Evolutionary conservation across 208 protist genomes (phyloP), one percentile per base, ranked within the genome.

Genomic region (Acanthamoeba lugdunensis): DNA sequence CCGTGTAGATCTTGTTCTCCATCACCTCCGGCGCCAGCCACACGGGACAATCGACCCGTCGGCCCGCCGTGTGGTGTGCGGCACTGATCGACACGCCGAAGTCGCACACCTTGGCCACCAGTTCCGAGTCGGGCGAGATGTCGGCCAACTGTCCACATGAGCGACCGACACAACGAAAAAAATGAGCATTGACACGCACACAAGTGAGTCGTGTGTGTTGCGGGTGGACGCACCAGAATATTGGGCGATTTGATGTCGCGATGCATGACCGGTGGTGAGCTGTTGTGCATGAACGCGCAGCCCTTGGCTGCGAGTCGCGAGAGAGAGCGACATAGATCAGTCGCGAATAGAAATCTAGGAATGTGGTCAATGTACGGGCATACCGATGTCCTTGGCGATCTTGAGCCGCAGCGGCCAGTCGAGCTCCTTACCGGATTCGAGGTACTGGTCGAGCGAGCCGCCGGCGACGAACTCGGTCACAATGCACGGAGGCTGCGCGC

Each of bases 31-130:
- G 89, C 0, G 89, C 89, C 18, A 93, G 69, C 89, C 89, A 93
- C 63, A 93, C 89, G 13, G 85, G 85, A 67, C 71, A 84, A 69
- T 93, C 90, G 18, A 93, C 90, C 0, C 21, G 4, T 1, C 90
- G 45, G 4, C 90, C 90, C 7, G 41, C 50, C 4, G 90, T 45
- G 16, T 14, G 16, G 48, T 3, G 2, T 1, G 90, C 90, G 8
- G 37, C 30, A 48, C n/a, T 65, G 48, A 84, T 65, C 6, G 90
- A 93, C 0, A 82, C 71, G 23, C 90, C 90, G 11, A 93, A 93
- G 56, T 93, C 90, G 37, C 41, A 84, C 48, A 93, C 67, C 71
- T 93, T 93, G 45, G 90, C 90, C 41, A 84, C 90, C 5, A 93
- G 52, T 4, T 30, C 33, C 1, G 90, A 5, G 0, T 23, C 30